Base-by-base conservation (phyloP, 1,284 basidiomycete species). In the Tylopilus orsonianus region DNA sequence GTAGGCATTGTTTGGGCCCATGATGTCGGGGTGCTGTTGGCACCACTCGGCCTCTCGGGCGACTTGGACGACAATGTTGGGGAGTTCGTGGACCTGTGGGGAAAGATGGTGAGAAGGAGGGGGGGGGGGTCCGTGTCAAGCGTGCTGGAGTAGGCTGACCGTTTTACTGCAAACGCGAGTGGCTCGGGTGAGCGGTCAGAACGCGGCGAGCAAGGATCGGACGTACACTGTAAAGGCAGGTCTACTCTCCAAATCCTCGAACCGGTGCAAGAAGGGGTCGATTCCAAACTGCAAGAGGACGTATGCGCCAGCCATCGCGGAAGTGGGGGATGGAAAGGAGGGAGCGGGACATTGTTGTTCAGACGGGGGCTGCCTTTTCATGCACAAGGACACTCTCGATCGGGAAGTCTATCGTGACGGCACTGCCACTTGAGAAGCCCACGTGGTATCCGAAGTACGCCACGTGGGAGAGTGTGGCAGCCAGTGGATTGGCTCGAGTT, bases 1-100 rank as follows among this genome's bases (percentile, higher is more conserved):
- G 60, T 76, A 86, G 7, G 86, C 79, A 38, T 78, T 83, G 49
- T 74, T 75, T 13, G 87, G 86, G 12, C 87, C 87, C 79, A 85
- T 80, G 53, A 87, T 80, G 41, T 70, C 72, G 18, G 79, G 75
- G 57, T 86, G 79, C 45, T 79, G 79, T 54, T 79, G 73, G 18
- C 78, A 72, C 86, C 87, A 89, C 22, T 68, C 70, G 0, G 73
- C 65, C 58, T 88, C 83, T 22, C 86, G 79, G 32, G 74, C 73
- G 41, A 89, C 68, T 54, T 79, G 75, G 51, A 86, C 72, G 53
- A 88, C 72, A 22, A 77, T 66, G 63, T 83, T 87, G 19, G 82
- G 80, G 44, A 69, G 72, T 49, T 75, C 70, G 26, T 74, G 74
- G 48, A 75, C 76, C 79, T 82, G n/a, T n/a, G 33, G 19, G 8